These are phyloP conservation scores for Fragilaria crotonensis DNA, from an alignment of 108 stramenopile genomes.

Conservation along the genomic window DNA sequence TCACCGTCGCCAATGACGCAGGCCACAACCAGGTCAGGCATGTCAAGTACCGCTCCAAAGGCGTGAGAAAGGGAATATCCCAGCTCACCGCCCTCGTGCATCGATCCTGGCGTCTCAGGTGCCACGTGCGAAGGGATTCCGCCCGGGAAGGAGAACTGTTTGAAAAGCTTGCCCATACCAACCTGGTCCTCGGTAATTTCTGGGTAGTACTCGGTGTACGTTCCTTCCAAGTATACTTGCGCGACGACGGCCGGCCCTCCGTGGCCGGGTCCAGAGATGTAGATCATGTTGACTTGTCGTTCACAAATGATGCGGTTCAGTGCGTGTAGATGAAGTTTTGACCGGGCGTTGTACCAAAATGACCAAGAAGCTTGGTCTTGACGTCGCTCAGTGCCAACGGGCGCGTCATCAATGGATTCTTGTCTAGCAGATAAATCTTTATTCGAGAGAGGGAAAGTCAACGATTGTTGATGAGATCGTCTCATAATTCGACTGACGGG, in stretches of 20 bases:
- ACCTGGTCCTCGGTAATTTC: constrained; percentile 13
- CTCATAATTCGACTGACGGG: not conserved
- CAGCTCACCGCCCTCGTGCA: constrained; percentile 23
- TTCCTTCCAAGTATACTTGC: constrained; percentile 19
- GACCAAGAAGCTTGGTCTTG: constrained; percentile 15
- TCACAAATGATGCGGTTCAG: constrained; percentile 19
- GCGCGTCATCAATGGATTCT: constrained; percentile 15
- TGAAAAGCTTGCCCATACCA: constrained; percentile 20
- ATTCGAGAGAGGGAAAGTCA: not conserved
- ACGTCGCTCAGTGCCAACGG: constrained; percentile 9
- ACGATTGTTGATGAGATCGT: not conserved
- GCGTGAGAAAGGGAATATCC: constrained; percentile 21
- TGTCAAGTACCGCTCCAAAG: constrained; percentile 19
- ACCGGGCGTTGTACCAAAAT: constrained; percentile 20
- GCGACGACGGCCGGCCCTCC: constrained; percentile 21
- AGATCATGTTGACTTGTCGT: constrained; percentile 15
- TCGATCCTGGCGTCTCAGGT: constrained; percentile 21
- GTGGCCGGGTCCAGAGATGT: constrained; percentile 20
- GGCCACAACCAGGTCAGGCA: constrained; percentile 16
- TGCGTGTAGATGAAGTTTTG: constrained; percentile 25
- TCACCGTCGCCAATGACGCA: constrained; percentile 18
- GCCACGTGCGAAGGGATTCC: constrained; percentile 19
- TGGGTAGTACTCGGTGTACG: constrained; percentile 20
- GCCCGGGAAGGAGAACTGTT: constrained; percentile 20
- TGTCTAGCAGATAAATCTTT: constrained; percentile 20